A percentile compares a stretch with the other conserved stretches of the same genome.
These are phyloP conservation scores for Brassica incana DNA, from an alignment of 345 rosid species.

Conservation along the genomic window DNA sequence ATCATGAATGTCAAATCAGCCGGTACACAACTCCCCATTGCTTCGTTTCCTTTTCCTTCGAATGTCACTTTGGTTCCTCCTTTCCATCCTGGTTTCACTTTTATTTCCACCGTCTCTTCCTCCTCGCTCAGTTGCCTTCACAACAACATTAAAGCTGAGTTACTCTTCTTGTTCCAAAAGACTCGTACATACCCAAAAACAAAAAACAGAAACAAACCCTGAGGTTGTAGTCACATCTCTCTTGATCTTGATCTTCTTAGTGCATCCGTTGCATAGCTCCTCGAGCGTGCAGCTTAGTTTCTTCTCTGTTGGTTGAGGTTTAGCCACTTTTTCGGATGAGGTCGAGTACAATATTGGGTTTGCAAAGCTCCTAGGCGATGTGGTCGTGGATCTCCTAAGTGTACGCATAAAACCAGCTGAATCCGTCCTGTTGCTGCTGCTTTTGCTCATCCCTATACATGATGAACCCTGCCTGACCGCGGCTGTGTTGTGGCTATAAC, in stretches of 20 bases:
- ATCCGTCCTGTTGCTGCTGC: constrained; percentile 42
- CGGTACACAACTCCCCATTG: constrained; percentile 47
- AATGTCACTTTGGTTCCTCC: constrained; percentile 77
- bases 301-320: constrained; percentile 62
- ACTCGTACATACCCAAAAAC: neutral
- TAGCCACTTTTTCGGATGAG: constrained; percentile 52
- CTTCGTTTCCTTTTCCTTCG: constrained; percentile 74
- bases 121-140: constrained; percentile 45
- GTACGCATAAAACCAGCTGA: constrained; percentile 20
- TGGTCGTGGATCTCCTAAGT: constrained; percentile 42
- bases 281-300: constrained; percentile 75
- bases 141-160: neutral
- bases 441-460: constrained; percentile 36
- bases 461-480: constrained; percentile 14
- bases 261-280: constrained; percentile 77
- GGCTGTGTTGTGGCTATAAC: constrained; percentile 35
- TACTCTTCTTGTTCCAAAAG: neutral
- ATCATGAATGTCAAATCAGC: constrained; percentile 68
- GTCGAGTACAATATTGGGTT: constrained; percentile 74
- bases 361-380: constrained; percentile 32
- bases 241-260: constrained; percentile 67
- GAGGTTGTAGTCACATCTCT: constrained; percentile 62
- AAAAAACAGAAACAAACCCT: constrained; percentile 51
- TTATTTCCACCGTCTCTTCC: constrained; percentile 61
- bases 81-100: constrained; percentile 91